Evolutionary conservation across 306 rosid species (phyloP).

Genomic region (Ormosia semicastrata): DNA sequence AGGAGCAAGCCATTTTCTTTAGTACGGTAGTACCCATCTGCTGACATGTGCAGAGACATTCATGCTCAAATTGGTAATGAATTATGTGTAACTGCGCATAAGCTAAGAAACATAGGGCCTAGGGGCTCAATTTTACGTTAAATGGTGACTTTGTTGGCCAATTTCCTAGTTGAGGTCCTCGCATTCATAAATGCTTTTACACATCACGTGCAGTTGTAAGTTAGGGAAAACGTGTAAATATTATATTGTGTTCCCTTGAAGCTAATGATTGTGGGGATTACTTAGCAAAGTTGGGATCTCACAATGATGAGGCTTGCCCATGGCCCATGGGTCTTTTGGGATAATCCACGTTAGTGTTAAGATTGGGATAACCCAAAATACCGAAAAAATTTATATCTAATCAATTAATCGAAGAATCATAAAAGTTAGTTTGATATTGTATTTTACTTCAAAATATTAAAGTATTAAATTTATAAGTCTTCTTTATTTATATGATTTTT

Average conservation of each 20-base stretch:
- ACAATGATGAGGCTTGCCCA: not conserved
- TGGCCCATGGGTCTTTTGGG: not conserved
- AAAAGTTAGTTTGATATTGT: too few species aligned
- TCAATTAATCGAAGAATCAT: too few species aligned
- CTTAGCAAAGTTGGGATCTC: not conserved
- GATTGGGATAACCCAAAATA: too few species aligned
- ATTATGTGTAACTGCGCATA: not conserved
- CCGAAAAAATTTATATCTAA: too few species aligned
- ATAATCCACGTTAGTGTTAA: not conserved
- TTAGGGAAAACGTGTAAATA: not conserved
- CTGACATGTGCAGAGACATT: constrained; percentile 16
- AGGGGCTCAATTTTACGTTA: not conserved
- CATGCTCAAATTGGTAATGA: constrained; percentile 16
- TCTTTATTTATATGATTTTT: too few species aligned
- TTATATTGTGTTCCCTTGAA: not conserved
- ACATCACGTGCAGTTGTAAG: constrained; percentile 10
- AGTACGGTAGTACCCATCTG: not conserved
- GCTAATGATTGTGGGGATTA: not conserved
- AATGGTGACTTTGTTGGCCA: not conserved
- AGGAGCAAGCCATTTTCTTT: constrained; percentile 6
- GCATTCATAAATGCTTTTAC: not conserved
- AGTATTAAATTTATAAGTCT: too few species aligned
- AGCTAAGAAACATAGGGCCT: not conserved
- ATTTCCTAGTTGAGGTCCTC: not conserved
- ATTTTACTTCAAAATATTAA: too few species aligned